A percentile compares a stretch with the other conserved stretches of the same genome.
phyloP scores from a whole-genome alignment of 2,329 filamentous ascomycete genomes.

The Aspergillus sp. region DNA sequence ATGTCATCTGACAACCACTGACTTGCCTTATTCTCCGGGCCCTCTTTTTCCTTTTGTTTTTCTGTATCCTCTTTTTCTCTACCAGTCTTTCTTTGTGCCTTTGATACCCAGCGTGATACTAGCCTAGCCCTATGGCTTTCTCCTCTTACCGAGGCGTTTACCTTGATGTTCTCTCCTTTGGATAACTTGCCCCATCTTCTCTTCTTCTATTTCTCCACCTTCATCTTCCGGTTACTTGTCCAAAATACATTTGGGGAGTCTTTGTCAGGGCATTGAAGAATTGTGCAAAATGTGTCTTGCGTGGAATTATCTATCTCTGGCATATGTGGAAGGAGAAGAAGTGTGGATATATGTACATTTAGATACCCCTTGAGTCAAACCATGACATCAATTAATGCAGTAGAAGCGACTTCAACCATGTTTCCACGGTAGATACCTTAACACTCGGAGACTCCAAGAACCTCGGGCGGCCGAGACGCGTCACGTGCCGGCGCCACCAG shows the following conservation, averaged over 20 bases:
- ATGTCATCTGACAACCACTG: conserved; percentile 1
- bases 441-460: no score
- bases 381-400: background rate
- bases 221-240: background rate
- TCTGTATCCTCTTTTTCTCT: conserved; percentile 6
- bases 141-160: background rate
- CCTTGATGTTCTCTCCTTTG: background rate
- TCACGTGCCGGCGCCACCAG: background rate
- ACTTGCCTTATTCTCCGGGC: background rate
- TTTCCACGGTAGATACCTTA: no score
- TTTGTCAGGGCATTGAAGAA: background rate
- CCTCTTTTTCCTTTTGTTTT: background rate
- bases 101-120: background rate
- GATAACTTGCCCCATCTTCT: background rate
- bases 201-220: conserved; percentile 2
- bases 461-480: background rate
- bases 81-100: background rate
- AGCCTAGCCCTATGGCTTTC: background rate
- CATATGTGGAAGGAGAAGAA: background rate
- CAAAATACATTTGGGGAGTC: background rate
- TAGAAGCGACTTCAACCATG: background rate
- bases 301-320: background rate
- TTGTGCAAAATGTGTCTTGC: background rate
- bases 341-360: conserved; percentile 25
- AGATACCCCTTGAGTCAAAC: conserved; percentile 32